These are phyloP conservation scores for Fusarium napiforme DNA, from an alignment of 2,329 filamentous ascomycete species.

Conservation along the genomic window DNA sequence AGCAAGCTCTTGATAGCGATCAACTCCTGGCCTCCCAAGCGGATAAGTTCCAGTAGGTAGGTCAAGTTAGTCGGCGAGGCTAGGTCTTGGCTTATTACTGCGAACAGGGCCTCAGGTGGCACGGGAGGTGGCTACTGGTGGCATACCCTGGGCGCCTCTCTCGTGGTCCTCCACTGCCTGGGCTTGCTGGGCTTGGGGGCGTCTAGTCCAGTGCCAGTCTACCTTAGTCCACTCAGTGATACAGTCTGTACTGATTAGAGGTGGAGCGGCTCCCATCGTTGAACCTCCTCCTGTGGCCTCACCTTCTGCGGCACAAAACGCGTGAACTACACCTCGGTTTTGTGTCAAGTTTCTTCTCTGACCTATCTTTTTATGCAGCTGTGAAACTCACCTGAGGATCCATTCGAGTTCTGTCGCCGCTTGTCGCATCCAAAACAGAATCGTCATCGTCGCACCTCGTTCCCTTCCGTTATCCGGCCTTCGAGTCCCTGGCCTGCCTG, in stretches of 20 bases:
- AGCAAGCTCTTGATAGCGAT: constrained; percentile 12
- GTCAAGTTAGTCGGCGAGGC: constrained; percentile 30
- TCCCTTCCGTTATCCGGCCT: constrained; percentile 30
- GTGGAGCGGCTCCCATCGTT: constrained; percentile 41
- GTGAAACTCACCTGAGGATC: constrained; percentile 41
- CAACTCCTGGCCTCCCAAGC: constrained; percentile 7
- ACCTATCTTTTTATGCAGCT: constrained; percentile 44
- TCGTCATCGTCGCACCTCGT: constrained; percentile 31
- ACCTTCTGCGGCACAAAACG: constrained; percentile 48
- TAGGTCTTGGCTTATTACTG: constrained; percentile 38
- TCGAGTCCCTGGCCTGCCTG: constrained; percentile 5
- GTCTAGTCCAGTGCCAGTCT: constrained; percentile 31
- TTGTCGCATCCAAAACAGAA: constrained; percentile 22
- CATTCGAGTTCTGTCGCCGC: constrained; percentile 32
- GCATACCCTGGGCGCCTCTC: constrained; percentile 36
- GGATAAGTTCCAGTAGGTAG: constrained; percentile 5
- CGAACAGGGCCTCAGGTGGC: constrained; percentile 36
- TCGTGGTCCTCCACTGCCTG: constrained; percentile 20
- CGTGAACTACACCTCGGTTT: constrained; percentile 44
- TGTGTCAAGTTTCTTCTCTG: constrained; percentile 45
- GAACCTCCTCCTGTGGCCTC: constrained; percentile 47
- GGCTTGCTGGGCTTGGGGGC: constrained; percentile 5
- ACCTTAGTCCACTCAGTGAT: constrained; percentile 13
- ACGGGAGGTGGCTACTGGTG: constrained; percentile 39
- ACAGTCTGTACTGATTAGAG: background rate